These are phyloP conservation scores for Hsuehochloa calcarea DNA, from an alignment of 176 grass and related monocot genomes.

Conservation along the genomic window DNA sequence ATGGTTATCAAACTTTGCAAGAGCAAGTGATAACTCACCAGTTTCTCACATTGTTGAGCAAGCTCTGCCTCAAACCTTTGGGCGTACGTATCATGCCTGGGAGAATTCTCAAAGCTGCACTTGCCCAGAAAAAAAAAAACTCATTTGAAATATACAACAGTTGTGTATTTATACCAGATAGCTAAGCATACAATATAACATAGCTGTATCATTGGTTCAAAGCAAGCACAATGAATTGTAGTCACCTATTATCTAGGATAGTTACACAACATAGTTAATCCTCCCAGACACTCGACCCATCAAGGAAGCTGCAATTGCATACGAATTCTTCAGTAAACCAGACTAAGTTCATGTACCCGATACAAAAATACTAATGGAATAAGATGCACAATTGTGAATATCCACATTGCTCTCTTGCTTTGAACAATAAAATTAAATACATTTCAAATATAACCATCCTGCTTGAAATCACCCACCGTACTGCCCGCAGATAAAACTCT, in stretches of 20 bases:
- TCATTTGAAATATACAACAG: neutral
- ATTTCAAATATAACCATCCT: neutral
- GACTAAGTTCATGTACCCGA: neutral
- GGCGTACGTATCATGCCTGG: conserved; percentile 65
- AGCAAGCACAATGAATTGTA: conserved; percentile 15
- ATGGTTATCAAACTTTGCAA: neutral
- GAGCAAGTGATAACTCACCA: conserved; percentile 55
- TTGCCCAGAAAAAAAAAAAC: conserved; percentile 32
- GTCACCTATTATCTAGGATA: conserved; percentile 17
- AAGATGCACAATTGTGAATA: neutral
- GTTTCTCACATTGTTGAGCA: conserved; percentile 86
- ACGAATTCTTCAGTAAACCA: neutral
- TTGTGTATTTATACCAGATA: neutral
- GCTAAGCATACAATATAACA: neutral
- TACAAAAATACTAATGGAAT: neutral
- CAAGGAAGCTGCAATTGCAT: neutral
- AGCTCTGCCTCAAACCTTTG: conserved; percentile 83
- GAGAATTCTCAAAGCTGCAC: conserved; percentile 86
- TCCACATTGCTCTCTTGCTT: neutral
- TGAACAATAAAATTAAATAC: neutral
- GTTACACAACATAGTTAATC: conserved; percentile 15
- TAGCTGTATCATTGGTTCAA: conserved; percentile 11
- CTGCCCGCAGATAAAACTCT: neutral
- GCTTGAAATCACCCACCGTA: neutral
- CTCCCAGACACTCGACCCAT: neutral